Conservation (phyloP, 1,284 basidiomycete species). For the Moesziomyces parantarcticus region DNA sequence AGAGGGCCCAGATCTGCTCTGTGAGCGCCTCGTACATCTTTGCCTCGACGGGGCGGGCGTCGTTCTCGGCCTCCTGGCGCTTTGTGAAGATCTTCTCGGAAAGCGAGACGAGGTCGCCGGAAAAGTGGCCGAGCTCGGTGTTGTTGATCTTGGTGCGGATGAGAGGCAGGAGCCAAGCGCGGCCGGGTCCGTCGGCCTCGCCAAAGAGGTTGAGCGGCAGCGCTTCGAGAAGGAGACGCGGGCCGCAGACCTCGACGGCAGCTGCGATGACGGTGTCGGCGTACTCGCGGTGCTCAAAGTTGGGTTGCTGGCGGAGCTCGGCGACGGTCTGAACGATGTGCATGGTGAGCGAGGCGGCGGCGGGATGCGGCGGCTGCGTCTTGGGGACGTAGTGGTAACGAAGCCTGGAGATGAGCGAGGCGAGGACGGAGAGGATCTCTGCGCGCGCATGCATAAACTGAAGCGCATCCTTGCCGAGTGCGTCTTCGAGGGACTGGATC, state of each 20-base stretch:
- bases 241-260: constrained; percentile 87
- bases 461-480: constrained; percentile 61
- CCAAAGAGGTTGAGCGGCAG: constrained; percentile 82
- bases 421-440: constrained; percentile 60
- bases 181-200: constrained; percentile 72
- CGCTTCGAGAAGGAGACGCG: constrained; percentile 78
- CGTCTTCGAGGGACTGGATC: constrained; percentile 55
- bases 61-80: constrained; percentile 75
- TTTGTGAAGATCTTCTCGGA: constrained; percentile 87
- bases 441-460: constrained; percentile 59
- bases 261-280: constrained; percentile 83
- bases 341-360: constrained; percentile 78
- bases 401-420: constrained; percentile 55
- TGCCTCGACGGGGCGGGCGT: constrained; percentile 78
- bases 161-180: constrained; percentile 91
- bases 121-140: constrained; percentile 85
- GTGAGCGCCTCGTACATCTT: constrained; percentile 94
- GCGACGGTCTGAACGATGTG: constrained; percentile 81
- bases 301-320: constrained; percentile 79
- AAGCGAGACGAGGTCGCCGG: constrained; percentile 88
- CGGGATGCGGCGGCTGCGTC: constrained; percentile 64
- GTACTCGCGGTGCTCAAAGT: constrained; percentile 89
- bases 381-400: constrained; percentile 52
- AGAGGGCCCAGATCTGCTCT: constrained; percentile 86
- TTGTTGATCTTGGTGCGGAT: constrained; percentile 81